A percentile compares a stretch with the other conserved stretches of the same genome.
phyloP scores from a whole-genome alignment of 441 rosid species.

The Cnidoscolus chayamansa region DNA sequence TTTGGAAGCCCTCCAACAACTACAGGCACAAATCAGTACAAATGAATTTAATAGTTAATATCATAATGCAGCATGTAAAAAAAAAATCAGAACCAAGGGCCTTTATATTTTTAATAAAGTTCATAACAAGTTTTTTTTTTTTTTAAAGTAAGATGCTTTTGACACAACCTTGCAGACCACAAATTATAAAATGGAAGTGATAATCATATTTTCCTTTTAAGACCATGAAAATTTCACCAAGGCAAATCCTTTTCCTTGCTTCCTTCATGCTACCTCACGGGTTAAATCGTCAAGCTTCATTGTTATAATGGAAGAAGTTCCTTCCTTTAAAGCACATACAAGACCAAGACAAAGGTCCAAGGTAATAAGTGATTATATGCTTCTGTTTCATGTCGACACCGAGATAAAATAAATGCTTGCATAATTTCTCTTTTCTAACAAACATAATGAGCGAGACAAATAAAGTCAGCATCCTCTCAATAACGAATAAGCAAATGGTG shows the following conservation, averaged over 20 bases:
- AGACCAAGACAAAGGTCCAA: neutral
- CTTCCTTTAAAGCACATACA: neutral
- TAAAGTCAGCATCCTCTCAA: neutral
- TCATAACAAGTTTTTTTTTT: neutral
- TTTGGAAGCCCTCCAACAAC: slow-evolving; percentile 79
- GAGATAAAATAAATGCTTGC: no score
- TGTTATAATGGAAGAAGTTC: neutral
- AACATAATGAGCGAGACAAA: no score
- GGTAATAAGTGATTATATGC: neutral
- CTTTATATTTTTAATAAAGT: neutral
- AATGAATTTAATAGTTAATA: slow-evolving; percentile 9
- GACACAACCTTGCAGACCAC: neutral
- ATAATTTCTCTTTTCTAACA: no score
- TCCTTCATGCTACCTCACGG: neutral
- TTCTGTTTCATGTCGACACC: no score
- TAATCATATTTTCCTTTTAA: neutral
- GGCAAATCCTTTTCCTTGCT: neutral
- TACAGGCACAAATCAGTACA: slow-evolving; percentile 40
- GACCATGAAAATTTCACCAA: neutral
- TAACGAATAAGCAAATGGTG: neutral
- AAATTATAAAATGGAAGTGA: neutral
- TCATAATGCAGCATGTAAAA: neutral
- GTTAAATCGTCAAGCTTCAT: neutral
- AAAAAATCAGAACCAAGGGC: neutral
- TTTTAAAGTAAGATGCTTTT: neutral